phyloP scores from a whole-genome alignment of 2,329 filamentous ascomycete genomes.

The Zymoseptoria pseudotritici region DNA sequence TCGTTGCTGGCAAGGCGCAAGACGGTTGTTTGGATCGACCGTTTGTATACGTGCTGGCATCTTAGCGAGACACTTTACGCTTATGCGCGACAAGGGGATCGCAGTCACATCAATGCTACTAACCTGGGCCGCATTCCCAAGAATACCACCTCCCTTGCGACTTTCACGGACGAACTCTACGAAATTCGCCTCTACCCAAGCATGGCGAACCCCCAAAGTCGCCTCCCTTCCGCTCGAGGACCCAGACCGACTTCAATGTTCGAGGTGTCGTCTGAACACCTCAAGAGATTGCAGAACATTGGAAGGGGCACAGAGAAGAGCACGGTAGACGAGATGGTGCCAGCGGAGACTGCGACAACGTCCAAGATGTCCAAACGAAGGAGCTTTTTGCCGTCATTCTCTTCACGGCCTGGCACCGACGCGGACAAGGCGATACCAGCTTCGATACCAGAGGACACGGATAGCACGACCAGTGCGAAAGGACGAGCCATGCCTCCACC shows the following conservation, averaged over 20 bases:
- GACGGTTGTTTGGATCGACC: neutral
- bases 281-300: slow-evolving; percentile 15
- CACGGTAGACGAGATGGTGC: neutral
- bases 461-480: slow-evolving; percentile 9
- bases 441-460: slow-evolving; percentile 17
- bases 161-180: neutral
- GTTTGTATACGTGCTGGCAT: neutral
- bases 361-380: slow-evolving; percentile 23
- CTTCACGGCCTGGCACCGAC: slow-evolving; percentile 18
- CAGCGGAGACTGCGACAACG: slow-evolving; percentile 2
- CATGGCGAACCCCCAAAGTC: neutral
- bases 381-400: slow-evolving; percentile 27
- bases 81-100: neutral
- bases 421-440: slow-evolving; percentile 11
- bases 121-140: neutral
- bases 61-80: neutral
- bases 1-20: neutral
- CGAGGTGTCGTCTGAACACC: slow-evolving; percentile 20
- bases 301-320: slow-evolving; percentile 6
- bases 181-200: neutral
- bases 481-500: slow-evolving; percentile 25
- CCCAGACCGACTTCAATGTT: slow-evolving; percentile 25
- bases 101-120: neutral
- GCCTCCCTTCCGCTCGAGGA: neutral
- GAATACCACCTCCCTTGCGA: neutral